Percentiles rank a stretch among this genome's conserved stretches.
Evolutionary conservation across 106 monocot genomes (phyloP).

Genomic region (Allium fistulosum): DNA sequence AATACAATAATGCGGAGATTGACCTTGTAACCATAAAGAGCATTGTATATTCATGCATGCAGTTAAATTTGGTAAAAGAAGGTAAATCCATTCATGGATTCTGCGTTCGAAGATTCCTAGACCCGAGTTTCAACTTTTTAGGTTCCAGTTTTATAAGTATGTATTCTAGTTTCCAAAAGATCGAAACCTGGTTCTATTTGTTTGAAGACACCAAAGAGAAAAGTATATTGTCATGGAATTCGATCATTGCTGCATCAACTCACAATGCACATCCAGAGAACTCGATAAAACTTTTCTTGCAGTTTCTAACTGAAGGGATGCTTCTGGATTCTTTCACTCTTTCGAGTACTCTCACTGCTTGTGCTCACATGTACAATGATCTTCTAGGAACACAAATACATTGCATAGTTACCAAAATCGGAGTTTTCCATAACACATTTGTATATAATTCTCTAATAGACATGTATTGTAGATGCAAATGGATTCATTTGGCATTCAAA

Average conservation of each 20-base stretch:
- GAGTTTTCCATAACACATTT: not conserved
- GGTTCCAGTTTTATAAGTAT: constrained; percentile 1
- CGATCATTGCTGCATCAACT: constrained; percentile 8
- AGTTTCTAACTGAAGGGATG: not conserved
- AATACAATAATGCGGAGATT: not conserved
- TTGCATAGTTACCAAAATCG: constrained; percentile 17
- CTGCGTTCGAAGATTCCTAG: constrained; percentile 5
- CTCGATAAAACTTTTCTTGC: constrained; percentile 7
- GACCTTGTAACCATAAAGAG: constrained; percentile 9
- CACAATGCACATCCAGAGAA: constrained; percentile 4
- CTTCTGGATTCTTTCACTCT: constrained; percentile 10
- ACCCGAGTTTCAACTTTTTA: not conserved
- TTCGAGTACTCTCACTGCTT: constrained; percentile 6
- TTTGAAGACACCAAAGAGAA: too few relatives aligned
- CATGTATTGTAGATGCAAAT: constrained; percentile 24
- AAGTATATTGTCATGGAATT: constrained; percentile 7
- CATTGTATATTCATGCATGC: constrained; percentile 12
- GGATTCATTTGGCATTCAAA: constrained; percentile 6
- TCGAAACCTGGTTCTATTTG: not conserved
- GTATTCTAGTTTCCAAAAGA: constrained; percentile 10
- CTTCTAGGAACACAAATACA: constrained; percentile 10
- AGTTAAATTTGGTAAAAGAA: constrained; percentile 9
- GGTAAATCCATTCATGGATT: constrained; percentile 18
- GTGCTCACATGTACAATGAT: not conserved
- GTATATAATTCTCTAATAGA: constrained; percentile 24